phyloP scores from a whole-genome alignment of 73 alveolate genomes.

The Paramecium pentaurelia region DNA sequence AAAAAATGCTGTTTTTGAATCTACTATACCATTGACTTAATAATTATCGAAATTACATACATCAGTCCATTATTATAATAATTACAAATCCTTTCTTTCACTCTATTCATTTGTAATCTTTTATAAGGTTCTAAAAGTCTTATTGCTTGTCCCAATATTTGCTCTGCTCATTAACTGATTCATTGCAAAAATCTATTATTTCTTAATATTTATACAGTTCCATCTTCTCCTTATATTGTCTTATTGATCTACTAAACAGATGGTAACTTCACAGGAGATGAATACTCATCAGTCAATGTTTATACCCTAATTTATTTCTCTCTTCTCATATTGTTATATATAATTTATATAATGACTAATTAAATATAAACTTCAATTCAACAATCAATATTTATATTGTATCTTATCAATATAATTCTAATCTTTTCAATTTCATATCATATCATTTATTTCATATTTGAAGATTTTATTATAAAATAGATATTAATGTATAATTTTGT shows the following conservation, averaged over 20 bases:
- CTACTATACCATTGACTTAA: neutral
- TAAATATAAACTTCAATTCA: neutral
- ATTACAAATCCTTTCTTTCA: slow-evolving; percentile 23
- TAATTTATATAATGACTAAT: neutral
- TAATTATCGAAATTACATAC: neutral
- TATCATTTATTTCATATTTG: no score
- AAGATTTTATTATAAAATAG: no score
- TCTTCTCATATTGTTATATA: neutral
- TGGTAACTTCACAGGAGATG: slow-evolving; percentile 16
- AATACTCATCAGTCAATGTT: neutral
- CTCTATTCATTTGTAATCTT: neutral
- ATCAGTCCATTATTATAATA: slow-evolving; percentile 29
- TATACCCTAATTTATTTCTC: neutral
- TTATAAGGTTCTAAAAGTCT: neutral
- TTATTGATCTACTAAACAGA: neutral
- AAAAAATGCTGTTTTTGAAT: neutral
- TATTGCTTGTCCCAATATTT: neutral
- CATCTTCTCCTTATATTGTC: slow-evolving; percentile 36
- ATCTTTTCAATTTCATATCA: neutral
- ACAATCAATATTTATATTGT: neutral
- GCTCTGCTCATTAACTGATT: neutral
- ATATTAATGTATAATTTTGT: no score
- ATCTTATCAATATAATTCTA: neutral
- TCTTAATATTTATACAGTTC: neutral
- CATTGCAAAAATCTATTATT: neutral